These are phyloP conservation scores for maize (Zea mays) DNA, from an alignment of 176 grass and related monocot species.

Conservation along the genomic window Zm-B73-REFERENCE-NAM-5.0 NC_050096.1:68561501-68562000, in stretches of 20 bases:
- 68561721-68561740: neutral
- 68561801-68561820: neutral
- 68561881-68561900: constrained; percentile 30
- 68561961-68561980: constrained; percentile 70
- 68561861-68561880: constrained; percentile 31
- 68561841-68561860: constrained; percentile 25
- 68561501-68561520: neutral
- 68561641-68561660: neutral
- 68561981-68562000: constrained; percentile 80
- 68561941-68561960: constrained; percentile 73
- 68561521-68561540: neutral
- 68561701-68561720: neutral
- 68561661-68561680: neutral
- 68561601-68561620: constrained; percentile 4
- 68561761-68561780: neutral
- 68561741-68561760: neutral
- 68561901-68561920: constrained; percentile 67
- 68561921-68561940: constrained; percentile 62
- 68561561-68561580: constrained; percentile 1
- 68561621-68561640: neutral
- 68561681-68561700: neutral
- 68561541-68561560: neutral
- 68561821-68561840: neutral
- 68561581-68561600: neutral
- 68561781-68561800: neutral